Evolutionary conservation across 2,329 filamentous ascomycete species (phyloP).

Genomic region (Fusarium torreyae): DNA sequence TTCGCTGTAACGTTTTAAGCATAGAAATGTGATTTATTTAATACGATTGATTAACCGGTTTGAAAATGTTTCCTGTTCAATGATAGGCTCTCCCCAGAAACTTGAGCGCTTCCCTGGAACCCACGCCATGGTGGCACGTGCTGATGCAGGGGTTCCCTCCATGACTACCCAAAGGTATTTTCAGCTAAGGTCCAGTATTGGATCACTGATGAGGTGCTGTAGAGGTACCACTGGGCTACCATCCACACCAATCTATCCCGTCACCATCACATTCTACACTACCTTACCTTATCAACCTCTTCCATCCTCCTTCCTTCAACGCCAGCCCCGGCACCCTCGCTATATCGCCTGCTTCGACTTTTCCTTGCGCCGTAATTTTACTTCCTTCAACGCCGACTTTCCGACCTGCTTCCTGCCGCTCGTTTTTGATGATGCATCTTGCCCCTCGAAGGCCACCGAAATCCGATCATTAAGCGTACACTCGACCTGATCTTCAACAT

Average conservation of each 20-base stretch:
- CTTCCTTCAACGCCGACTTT: slow-evolving; percentile 19
- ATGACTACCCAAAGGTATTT: slow-evolving; percentile 5
- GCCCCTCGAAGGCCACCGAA: slow-evolving; percentile 48
- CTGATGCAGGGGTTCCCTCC: slow-evolving; percentile 46
- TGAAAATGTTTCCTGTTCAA: slow-evolving; percentile 2
- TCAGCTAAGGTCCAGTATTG: slow-evolving; percentile 5
- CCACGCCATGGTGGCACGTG: slow-evolving; percentile 48
- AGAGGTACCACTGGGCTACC: neutral
- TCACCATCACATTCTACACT: slow-evolving; percentile 15
- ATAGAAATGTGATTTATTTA: too few species aligned
- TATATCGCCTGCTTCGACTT: slow-evolving; percentile 15
- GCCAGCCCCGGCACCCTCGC: slow-evolving; percentile 27
- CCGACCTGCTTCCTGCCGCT: slow-evolving; percentile 36
- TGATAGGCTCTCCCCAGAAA: slow-evolving; percentile 6
- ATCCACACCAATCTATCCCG: slow-evolving; percentile 13
- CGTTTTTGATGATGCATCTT: slow-evolving; percentile 48
- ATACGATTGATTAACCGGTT: too few species aligned
- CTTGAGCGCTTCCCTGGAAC: slow-evolving; percentile 20
- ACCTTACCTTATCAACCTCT: slow-evolving; percentile 20
- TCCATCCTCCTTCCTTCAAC: slow-evolving; percentile 31
- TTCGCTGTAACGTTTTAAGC: neutral
- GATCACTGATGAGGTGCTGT: slow-evolving; percentile 34
- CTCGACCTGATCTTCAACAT: slow-evolving; percentile 22
- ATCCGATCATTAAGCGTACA: slow-evolving; percentile 43
- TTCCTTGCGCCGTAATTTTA: slow-evolving; percentile 15